Evolutionary conservation across 1,284 basidiomycete genomes (phyloP), one percentile per base, ranked within the genome.

Genomic region (Papiliotrema terrestris): DNA sequence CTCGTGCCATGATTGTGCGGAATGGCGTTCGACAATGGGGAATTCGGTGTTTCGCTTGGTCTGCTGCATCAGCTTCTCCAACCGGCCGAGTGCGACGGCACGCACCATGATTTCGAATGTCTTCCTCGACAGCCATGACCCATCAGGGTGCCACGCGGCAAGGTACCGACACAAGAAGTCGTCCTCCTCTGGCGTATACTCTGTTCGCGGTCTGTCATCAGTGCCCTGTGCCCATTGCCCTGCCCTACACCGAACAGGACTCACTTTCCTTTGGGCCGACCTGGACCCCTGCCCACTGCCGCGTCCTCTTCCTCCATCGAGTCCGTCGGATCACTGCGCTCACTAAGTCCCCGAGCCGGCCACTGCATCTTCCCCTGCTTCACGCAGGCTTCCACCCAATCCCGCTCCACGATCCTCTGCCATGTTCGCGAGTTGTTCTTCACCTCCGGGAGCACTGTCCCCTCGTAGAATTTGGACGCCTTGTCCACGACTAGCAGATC

Each of bases 1-100:
- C 51, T 73, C 68, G 35, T 67, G 71, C 73, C 73, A 75, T 42
- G 69, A 71, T 58, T 74, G 71, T 0, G 51, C 29, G n/a, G 67
- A 39, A 52, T 75, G 73, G 1, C 63, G 56, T 11, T 32, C 47
- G 5, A 61, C 63, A 2, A 62, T 49, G 3, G 67, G 65, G 36
- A 63, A 74, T 35, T n/a, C 43, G 1, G 26, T 26, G 9, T n/a
- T n/a, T 23, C 26, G 9, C 11, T 25, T 37, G 15, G 36, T 47
- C 52, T 60, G 38, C 22, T 13, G 15, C n/a, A 26, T 47, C 19
- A 39, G n/a, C 17, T 38, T 13, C 11, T 15, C 14, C 9, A 2
- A 26, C 25, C 22, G 35, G 8, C 15, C 17, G 22, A 19, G 25
- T 19, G 19, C 29, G 38, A 19, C 22, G 6, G 15, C 8, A n/a